phyloP scores from a whole-genome alignment of 116 monocot species.

The Thalassia testudinum region DNA sequence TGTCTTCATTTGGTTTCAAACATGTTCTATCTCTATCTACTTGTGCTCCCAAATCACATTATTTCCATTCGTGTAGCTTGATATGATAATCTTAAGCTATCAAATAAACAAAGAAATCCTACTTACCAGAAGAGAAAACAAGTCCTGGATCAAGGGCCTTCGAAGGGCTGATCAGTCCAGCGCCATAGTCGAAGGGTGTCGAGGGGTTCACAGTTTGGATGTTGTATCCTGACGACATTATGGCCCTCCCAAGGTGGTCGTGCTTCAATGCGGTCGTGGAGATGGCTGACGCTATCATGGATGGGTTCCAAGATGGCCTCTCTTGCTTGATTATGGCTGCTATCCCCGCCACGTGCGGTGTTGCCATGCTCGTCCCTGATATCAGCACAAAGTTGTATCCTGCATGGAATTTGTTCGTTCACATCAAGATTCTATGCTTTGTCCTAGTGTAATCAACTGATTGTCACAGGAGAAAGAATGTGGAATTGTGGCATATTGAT shows the following conservation, averaged over 20 bases:
- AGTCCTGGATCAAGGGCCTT: slow-evolving; percentile 55
- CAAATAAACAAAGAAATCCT: too few relatives aligned
- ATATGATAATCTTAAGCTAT: too few relatives aligned
- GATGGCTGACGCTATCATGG: slow-evolving; percentile 59
- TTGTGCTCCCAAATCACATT: too few relatives aligned
- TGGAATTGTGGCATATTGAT: too few relatives aligned
- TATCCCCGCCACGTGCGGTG: slow-evolving; percentile 35
- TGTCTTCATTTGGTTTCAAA: too few relatives aligned
- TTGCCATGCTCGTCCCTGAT: slow-evolving; percentile 86
- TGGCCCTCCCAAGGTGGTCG: slow-evolving; percentile 16
- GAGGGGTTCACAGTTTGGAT: slow-evolving; percentile 19
- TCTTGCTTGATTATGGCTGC: slow-evolving; percentile 55
- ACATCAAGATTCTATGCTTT: too few relatives aligned
- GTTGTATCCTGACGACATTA: slow-evolving; percentile 33
- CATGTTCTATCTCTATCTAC: too few relatives aligned
- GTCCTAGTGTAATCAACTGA: background rate
- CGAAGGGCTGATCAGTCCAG: slow-evolving; percentile 53
- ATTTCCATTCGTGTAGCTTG: too few relatives aligned
- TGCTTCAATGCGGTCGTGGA: slow-evolving; percentile 42
- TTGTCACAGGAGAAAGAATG: too few relatives aligned
- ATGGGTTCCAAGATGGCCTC: slow-evolving; percentile 48
- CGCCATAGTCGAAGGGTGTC: slow-evolving; percentile 64
- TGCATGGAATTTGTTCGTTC: slow-evolving; percentile 1
- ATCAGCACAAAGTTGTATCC: slow-evolving; percentile 39
- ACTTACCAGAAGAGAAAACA: slow-evolving; percentile 9